Evolutionary conservation across 148 eudicot species (phyloP), one percentile per base, ranked within the genome.

Genomic region (Camellia lanceoleosa): DNA sequence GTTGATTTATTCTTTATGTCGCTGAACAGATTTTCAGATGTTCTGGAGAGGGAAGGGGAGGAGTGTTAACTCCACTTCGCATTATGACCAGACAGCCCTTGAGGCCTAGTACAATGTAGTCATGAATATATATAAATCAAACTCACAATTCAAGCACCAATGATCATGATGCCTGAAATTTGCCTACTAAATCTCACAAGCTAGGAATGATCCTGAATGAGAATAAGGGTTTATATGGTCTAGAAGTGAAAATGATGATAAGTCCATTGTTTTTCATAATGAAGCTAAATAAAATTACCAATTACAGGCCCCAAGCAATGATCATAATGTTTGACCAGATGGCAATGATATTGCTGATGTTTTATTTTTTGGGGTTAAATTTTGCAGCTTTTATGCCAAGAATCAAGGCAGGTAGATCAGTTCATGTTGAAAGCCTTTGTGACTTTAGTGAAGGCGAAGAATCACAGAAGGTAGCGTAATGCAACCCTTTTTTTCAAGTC

Each of bases 301-400:
- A 49, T 49, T 4, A 49, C 7, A 3, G 52, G 38, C 38, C 38
- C 38, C 38, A 30, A 30, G 38, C 60, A 20, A 5, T 20, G 8
- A 52, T 30, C 19, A 11, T 12, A 12, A 72, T 23, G 43, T 54
- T 51, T 51, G 13, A 72, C 6, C 75, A 23, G 0, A 72, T 23
- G 59, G 60, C 5, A 11, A 72, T 51, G 62, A 59, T 51, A 20
- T 52, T 52, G 49, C n/a, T 82, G 20, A 72, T 58, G 69, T 77
- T 80, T 76, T 84, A n/a, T 42, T 74, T 63, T 80, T 56, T 20
- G 69, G 5, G n/a, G 20, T 41, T 42, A 67, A 38, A 1, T 69
- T 59, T 20, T 88, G 85, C 94, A 96, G 99, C 99, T 70, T 87
- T 89, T 84, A 94, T 92, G 95, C 81, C 88, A 80, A 91, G 87